Base-by-base conservation (phyloP, 257 asterid species). In the Ballota nigra region DNA sequence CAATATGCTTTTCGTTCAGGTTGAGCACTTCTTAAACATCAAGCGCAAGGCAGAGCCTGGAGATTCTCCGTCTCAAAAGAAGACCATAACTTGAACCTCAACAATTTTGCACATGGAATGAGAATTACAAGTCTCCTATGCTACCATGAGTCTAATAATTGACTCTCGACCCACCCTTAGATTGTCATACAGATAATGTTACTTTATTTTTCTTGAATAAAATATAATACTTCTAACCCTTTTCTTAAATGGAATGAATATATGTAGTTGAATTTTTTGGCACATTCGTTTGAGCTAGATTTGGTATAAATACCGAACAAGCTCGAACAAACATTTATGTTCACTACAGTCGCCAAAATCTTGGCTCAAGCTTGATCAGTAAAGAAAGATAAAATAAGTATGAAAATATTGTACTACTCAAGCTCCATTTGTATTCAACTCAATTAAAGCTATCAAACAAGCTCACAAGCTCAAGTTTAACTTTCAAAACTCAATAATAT, bases 21-120 rank as follows among this genome's bases (percentile, higher is more conserved):
- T 94, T 22, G 96, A 91, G 75, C 91, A 86, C 81, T 91, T 91
- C 79, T 77, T 94, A 75, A 95, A 95, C 20, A 86, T 89, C 80
- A 91, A 86, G 77, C 96, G 96, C 71, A 86, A 86, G 85, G 16
- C 85, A 3, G 97, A 82, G 69, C 47, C 78, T 61, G 92, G 83
- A 71, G 88, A 81, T 55, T 29, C 58, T 1, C 71, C 69, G 33
- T 75, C 89, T 19, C 85, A 73, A 52, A 88, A 90, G 92, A 92
- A 86, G 87, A 86, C 86, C 18, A 88, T 72, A 81, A 78, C 75
- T 79, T 87, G 83, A 63, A 15, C 43, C 26, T 24, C 2, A 36
- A 1, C n/a, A 57, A 3, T 56, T 57, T 8, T 6, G 29, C 13
- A 31, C 6, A 6, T 33, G 51, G 51, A 10, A 19, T 2, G 16